These are phyloP conservation scores for Monsonia emarginata DNA, from an alignment of 441 rosid genomes.

Conservation along the genomic window DNA sequence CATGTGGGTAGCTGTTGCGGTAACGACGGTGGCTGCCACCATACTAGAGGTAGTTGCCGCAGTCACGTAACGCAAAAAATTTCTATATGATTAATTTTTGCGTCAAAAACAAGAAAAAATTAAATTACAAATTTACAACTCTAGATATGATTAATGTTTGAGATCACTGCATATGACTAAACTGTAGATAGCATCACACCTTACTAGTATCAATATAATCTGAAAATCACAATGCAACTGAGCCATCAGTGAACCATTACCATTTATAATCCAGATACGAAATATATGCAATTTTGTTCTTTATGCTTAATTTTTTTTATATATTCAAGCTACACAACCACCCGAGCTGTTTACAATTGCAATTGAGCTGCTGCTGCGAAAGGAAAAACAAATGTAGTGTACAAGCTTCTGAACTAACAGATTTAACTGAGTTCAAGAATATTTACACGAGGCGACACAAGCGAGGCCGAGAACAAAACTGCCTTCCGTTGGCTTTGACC, in stretches of 20 bases:
- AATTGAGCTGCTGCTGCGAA: neutral
- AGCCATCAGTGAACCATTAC: neutral
- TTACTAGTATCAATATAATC: neutral
- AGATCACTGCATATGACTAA: too few relatives aligned
- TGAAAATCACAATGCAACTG: neutral
- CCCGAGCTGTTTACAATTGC: neutral
- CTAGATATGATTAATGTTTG: too few relatives aligned
- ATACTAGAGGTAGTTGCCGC: too few relatives aligned
- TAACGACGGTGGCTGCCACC: too few relatives aligned
- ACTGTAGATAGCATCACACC: too few relatives aligned
- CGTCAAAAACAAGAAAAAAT: too few relatives aligned
- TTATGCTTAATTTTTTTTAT: neutral
- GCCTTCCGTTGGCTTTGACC: constrained; percentile 72
- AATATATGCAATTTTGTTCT: neutral
- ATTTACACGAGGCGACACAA: constrained; percentile 58
- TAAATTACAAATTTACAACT: too few relatives aligned
- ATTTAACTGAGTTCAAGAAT: neutral
- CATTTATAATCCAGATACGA: neutral
- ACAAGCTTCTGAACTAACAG: neutral
- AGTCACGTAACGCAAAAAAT: too few relatives aligned
- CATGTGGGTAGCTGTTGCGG: too few relatives aligned
- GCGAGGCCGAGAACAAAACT: constrained; percentile 84
- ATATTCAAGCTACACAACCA: neutral
- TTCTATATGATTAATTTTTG: too few relatives aligned
- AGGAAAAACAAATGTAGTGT: neutral